Percentiles rank a stretch among this genome's conserved stretches.
phyloP scores from a whole-genome alignment of 1,284 basidiomycete genomes.

The Schizopora paradoxa region DNA sequence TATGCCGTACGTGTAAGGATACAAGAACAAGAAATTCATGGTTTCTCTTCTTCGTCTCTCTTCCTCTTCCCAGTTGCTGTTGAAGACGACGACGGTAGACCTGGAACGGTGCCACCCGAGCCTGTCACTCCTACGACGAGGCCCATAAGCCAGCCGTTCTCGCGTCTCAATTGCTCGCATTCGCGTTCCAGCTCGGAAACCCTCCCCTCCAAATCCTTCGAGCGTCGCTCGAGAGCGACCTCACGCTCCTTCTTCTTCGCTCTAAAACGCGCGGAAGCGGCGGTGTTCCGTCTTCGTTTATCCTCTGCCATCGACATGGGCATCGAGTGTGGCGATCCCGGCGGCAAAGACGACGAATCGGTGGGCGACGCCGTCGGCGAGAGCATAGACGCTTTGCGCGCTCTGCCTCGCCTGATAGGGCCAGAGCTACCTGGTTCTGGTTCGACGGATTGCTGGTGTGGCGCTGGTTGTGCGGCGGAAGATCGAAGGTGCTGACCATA shows the following conservation, averaged over 20 bases:
- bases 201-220: conserved; percentile 85
- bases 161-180: conserved; percentile 84
- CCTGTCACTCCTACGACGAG: conserved; percentile 87
- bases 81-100: too few relatives aligned
- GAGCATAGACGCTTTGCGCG: conserved; percentile 47
- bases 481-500: too few relatives aligned
- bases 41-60: too few relatives aligned
- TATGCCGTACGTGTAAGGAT: too few relatives aligned
- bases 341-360: conserved; percentile 24
- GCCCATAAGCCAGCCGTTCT: conserved; percentile 94
- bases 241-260: conserved; percentile 99
- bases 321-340: conserved; percentile 14
- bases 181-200: conserved; percentile 85
- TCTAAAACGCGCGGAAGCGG: conserved; percentile 95
- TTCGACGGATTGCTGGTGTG: conserved; percentile 19
- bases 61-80: too few relatives aligned
- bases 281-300: conserved; percentile 93
- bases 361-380: conserved; percentile 29
- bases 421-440: conserved; percentile 18
- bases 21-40: too few relatives aligned
- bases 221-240: conserved; percentile 82
- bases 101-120: too few relatives aligned
- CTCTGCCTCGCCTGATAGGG: neutral
- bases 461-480: neutral
- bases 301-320: conserved; percentile 63